Evolutionary conservation across 2,329 filamentous ascomycete species (phyloP).

Genomic region (Corinectria fuckeliana): DNA sequence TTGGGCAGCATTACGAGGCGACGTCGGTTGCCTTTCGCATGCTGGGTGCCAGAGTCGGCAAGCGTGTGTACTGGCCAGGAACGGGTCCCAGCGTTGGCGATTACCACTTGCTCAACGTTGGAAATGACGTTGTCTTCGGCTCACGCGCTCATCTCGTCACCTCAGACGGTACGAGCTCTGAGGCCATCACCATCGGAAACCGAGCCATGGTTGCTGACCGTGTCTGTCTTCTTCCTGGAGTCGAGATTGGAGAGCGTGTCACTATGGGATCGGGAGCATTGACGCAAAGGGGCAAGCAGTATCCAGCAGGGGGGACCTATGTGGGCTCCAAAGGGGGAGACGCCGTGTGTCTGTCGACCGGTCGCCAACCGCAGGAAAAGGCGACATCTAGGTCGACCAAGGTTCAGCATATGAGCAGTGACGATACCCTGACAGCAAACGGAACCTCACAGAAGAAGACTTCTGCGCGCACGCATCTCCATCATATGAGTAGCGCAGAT

Average conservation of each 20-base stretch:
- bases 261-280: constrained; percentile 62
- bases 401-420: constrained; percentile 28
- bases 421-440: constrained; percentile 27
- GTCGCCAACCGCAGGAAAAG: constrained; percentile 17
- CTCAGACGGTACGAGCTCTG: constrained; percentile 57
- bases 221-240: constrained; percentile 58
- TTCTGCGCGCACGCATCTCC: constrained; percentile 8
- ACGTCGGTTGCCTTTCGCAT: constrained; percentile 58
- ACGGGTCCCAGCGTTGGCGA: constrained; percentile 60
- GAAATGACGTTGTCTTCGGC: constrained; percentile 66
- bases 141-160: constrained; percentile 61
- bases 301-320: constrained; percentile 54
- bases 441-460: constrained; percentile 15
- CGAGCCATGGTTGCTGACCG: constrained; percentile 64
- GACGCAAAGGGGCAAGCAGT: constrained; percentile 52
- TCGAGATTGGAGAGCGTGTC: constrained; percentile 54
- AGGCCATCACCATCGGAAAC: constrained; percentile 53
- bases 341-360: constrained; percentile 50
- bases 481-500: constrained; percentile 36
- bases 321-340: constrained; percentile 60
- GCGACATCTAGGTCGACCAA: not conserved
- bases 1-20: constrained; percentile 62
- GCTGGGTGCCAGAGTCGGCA: constrained; percentile 59
- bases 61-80: constrained; percentile 63
- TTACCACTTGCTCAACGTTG: constrained; percentile 61